phyloP scores from a whole-genome alignment of 306 rosid genomes.

The Aeschynomene evenia region DNA sequence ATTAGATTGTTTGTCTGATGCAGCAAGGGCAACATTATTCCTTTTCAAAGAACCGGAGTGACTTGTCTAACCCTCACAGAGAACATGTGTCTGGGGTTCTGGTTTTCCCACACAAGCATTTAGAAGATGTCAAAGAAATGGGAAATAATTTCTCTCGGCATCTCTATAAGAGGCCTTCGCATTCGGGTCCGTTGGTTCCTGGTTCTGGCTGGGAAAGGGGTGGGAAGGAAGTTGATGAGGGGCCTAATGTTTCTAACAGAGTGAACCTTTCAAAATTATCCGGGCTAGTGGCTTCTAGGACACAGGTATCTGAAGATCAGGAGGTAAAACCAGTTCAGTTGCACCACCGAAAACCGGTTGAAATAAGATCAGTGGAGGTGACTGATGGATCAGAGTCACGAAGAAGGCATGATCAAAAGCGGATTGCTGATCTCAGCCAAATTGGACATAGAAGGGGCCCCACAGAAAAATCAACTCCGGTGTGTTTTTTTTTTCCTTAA shows the following conservation, averaged over 20 bases:
- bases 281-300: conserved; percentile 66
- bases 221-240: conserved; percentile 50
- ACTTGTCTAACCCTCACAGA: conserved; percentile 43
- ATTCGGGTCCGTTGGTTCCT: conserved; percentile 74
- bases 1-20: conserved; percentile 21
- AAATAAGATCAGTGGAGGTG: conserved; percentile 44
- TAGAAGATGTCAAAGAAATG: conserved; percentile 45
- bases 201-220: conserved; percentile 51
- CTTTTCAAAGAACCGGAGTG: conserved; percentile 47
- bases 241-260: conserved; percentile 36
- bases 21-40: conserved; percentile 64
- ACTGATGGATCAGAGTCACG: conserved; percentile 47
- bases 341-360: conserved; percentile 37
- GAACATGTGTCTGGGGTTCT: conserved; percentile 62
- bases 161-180: conserved; percentile 51
- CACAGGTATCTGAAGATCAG: conserved; percentile 47
- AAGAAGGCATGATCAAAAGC: conserved; percentile 56
- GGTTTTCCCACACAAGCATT: conserved; percentile 50
- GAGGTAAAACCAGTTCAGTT: conserved; percentile 45
- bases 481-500: conserved; percentile 36
- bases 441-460: conserved; percentile 46
- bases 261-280: conserved; percentile 59
- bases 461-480: conserved; percentile 56
- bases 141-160: conserved; percentile 38
- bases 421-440: conserved; percentile 41